Percentiles rank a stretch among this genome's conserved stretches.
phyloP scores from a whole-genome alignment of 148 eudicot genomes.

The Oxyria digyna region DNA sequence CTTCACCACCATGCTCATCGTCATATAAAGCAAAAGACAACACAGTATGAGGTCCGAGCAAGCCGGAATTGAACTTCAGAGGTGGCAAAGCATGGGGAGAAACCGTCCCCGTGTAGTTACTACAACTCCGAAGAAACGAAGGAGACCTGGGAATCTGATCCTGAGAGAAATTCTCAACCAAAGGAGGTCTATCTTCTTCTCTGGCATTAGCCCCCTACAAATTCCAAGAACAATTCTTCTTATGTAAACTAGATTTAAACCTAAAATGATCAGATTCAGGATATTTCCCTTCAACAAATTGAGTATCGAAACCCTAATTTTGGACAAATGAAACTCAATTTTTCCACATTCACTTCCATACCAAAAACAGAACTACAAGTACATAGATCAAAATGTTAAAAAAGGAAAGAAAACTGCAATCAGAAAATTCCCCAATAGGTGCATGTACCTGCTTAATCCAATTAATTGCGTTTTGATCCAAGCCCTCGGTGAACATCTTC shows the following conservation, averaged over 20 bases:
- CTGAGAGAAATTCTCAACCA: slow-evolving; percentile 11
- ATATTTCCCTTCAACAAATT: not conserved
- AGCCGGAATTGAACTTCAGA: slow-evolving; percentile 50
- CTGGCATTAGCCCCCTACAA: slow-evolving; percentile 44
- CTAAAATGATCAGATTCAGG: not conserved
- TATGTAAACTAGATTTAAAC: not conserved
- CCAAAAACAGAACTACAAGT: not conserved
- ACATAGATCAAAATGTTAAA: not conserved
- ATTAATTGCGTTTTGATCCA: slow-evolving; percentile 64
- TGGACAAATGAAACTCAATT: not conserved
- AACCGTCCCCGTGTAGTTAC: slow-evolving; percentile 18
- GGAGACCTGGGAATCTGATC: slow-evolving; percentile 40
- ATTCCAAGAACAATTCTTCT: not conserved
- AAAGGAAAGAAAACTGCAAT: not conserved
- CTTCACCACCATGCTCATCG: slow-evolving; percentile 24
- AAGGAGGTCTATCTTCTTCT: slow-evolving; percentile 28
- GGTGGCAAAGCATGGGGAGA: slow-evolving; percentile 59
- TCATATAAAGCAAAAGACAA: slow-evolving; percentile 25
- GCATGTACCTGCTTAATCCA: slow-evolving; percentile 67
- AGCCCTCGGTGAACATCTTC: slow-evolving; percentile 74
- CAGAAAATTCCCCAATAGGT: not conserved
- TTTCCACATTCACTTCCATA: not conserved
- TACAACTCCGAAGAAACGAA: slow-evolving; percentile 17
- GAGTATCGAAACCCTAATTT: not conserved
- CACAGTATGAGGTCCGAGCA: slow-evolving; percentile 35